phyloP scores from a whole-genome alignment of 768 basidiomycete genomes.

The Mycena galopus region DNA sequence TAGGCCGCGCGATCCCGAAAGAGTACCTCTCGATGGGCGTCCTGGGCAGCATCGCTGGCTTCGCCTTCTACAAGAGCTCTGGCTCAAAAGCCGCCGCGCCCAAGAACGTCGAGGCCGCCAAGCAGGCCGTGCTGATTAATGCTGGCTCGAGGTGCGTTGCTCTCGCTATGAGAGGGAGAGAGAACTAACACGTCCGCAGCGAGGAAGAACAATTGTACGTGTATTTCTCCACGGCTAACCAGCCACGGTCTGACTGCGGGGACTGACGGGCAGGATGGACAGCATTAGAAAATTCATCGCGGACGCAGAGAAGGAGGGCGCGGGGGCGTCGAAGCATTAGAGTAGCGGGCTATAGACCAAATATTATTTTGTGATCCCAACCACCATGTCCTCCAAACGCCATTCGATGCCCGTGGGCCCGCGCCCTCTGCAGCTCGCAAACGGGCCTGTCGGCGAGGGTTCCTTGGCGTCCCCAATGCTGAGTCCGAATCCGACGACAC shows the following conservation, averaged over 20 bases:
- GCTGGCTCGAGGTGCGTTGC: slow-evolving; percentile 76
- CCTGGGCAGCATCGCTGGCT: slow-evolving; percentile 67
- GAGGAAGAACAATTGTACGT: slow-evolving; percentile 91
- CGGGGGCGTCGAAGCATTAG: slow-evolving; percentile 59
- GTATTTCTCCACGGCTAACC: slow-evolving; percentile 30
- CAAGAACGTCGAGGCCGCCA: slow-evolving; percentile 67
- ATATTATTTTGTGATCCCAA: no score
- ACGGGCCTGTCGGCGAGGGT: slow-evolving; percentile 46
- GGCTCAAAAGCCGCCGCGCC: slow-evolving; percentile 54
- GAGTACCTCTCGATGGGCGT: slow-evolving; percentile 84
- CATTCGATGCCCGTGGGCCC: slow-evolving; percentile 54
- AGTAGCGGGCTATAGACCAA: no score
- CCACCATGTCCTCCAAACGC: slow-evolving; percentile 40
- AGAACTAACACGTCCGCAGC: slow-evolving; percentile 53
- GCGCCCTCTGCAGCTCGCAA: slow-evolving; percentile 63
- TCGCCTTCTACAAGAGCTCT: slow-evolving; percentile 53
- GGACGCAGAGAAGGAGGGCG: slow-evolving; percentile 83
- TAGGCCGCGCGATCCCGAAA: slow-evolving; percentile 85
- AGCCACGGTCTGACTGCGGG: slow-evolving; percentile 46
- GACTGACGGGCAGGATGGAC: slow-evolving; percentile 60
- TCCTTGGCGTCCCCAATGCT: slow-evolving; percentile 27
- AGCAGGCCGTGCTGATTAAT: slow-evolving; percentile 72
- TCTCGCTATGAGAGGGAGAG: slow-evolving; percentile 5
- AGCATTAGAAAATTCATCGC: slow-evolving; percentile 86
- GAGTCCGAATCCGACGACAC: slow-evolving; percentile 27